A percentile compares a stretch with the other conserved stretches of the same genome.
Evolutionary conservation across 371 early-diverging fungal genomes (phyloP).

Genomic region (Saksenaea vasiformis): DNA sequence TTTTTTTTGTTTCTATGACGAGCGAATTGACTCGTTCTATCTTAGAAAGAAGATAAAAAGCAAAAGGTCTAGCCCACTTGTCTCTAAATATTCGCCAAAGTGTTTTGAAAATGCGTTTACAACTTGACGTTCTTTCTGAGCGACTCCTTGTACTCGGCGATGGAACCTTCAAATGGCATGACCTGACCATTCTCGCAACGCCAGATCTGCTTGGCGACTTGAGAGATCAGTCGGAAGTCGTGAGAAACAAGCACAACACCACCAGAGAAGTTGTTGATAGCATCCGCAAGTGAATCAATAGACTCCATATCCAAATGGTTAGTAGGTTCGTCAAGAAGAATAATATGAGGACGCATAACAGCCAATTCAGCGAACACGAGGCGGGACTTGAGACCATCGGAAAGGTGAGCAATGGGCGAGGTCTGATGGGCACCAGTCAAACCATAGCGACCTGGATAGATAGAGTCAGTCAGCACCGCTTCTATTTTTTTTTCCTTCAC

Average conservation of each 20-base stretch:
- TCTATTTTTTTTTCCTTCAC: not conserved
- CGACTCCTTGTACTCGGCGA: conserved; percentile 86
- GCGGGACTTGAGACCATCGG: conserved; percentile 53
- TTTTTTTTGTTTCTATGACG: conserved; percentile 1
- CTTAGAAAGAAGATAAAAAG: conserved; percentile 2
- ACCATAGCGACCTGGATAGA: conserved; percentile 31
- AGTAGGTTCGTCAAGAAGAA: conserved; percentile 86
- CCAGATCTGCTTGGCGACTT: conserved; percentile 96
- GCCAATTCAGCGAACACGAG: conserved; percentile 72
- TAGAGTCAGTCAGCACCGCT: not conserved
- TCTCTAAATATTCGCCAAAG: not conserved
- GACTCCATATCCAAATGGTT: conserved; percentile 83
- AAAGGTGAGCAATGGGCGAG: conserved; percentile 70
- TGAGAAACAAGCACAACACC: conserved; percentile 75
- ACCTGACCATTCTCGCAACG: conserved; percentile 89
- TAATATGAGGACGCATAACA: conserved; percentile 70
- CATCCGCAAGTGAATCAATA: conserved; percentile 65
- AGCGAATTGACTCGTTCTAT: conserved; percentile 1
- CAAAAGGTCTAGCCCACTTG: not conserved
- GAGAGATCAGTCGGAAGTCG: conserved; percentile 84
- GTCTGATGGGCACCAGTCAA: conserved; percentile 83
- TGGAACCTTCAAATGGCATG: conserved; percentile 77
- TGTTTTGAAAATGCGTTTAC: conserved; percentile 29
- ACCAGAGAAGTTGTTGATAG: conserved; percentile 60
- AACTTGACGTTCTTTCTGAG: conserved; percentile 79